Conservation (phyloP, 148 eudicot species). For the Nyssa sinensis region DNA sequence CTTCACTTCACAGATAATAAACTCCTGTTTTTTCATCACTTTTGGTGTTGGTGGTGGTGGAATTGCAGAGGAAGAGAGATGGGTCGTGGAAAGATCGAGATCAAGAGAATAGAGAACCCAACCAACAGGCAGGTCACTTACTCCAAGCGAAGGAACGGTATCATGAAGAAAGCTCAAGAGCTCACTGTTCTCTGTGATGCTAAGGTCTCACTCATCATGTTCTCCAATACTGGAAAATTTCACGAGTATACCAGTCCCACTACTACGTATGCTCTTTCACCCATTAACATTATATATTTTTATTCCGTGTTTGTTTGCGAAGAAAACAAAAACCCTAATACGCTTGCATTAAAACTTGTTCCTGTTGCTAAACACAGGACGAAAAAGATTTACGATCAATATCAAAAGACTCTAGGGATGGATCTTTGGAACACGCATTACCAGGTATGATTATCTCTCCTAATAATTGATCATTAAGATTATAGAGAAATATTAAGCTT, state of each 20-base stretch:
- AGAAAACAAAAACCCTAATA: not conserved
- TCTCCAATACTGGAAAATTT: slow-evolving; percentile 41
- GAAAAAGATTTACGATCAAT: slow-evolving; percentile 64
- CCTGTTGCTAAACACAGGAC: slow-evolving; percentile 32
- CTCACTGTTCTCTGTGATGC: slow-evolving; percentile 61
- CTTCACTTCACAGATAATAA: too few relatives aligned
- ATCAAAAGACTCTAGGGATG: slow-evolving; percentile 40
- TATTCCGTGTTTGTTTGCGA: not conserved
- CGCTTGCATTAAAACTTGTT: not conserved
- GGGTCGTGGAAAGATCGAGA: slow-evolving; percentile 62
- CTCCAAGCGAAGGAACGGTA: slow-evolving; percentile 62
- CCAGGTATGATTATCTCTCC: slow-evolving; percentile 33
- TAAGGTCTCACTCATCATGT: slow-evolving; percentile 48
- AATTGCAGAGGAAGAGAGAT: slow-evolving; percentile 19
- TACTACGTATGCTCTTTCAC: slow-evolving; percentile 27
- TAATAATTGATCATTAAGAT: not conserved
- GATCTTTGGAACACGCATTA: slow-evolving; percentile 65
- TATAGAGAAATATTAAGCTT: not conserved
- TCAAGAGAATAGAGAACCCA: slow-evolving; percentile 50
- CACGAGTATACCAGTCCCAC: slow-evolving; percentile 44
- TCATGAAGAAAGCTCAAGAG: slow-evolving; percentile 63
- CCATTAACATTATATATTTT: not conserved
- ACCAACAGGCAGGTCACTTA: slow-evolving; percentile 64
- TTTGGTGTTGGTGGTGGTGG: not conserved
- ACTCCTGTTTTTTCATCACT: too few relatives aligned